Conservation (phyloP, 140 eudicot species). For the Cichorium intybus region DNA sequence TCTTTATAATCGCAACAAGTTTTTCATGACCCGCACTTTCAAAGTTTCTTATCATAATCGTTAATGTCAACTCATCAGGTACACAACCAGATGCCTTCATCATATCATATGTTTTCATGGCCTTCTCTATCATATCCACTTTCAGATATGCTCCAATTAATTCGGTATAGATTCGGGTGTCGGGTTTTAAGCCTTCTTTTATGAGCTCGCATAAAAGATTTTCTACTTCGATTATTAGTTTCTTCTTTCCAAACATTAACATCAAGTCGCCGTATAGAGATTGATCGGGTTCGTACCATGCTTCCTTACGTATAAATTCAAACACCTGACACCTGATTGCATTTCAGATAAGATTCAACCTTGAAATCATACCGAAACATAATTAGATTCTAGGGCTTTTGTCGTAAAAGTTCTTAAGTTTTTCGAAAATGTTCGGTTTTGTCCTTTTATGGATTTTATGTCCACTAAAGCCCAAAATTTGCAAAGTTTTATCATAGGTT, state of each 20-base stretch:
- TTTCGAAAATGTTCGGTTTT: too few relatives aligned
- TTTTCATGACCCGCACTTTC: conserved; percentile 56
- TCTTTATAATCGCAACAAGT: conserved; percentile 51
- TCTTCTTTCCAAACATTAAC: conserved; percentile 61
- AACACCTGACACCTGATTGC: conserved; percentile 61
- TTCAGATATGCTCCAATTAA: conserved; percentile 74
- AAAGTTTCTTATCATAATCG: conserved; percentile 63
- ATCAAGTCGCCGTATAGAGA: conserved; percentile 59
- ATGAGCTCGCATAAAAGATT: conserved; percentile 41
- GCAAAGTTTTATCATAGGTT: too few relatives aligned
- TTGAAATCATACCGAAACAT: conserved; percentile 12
- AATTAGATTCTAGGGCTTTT: background rate
- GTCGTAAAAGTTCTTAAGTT: too few relatives aligned
- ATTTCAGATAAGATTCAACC: conserved; percentile 50
- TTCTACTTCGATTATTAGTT: conserved; percentile 51
- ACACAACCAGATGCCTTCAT: conserved; percentile 68
- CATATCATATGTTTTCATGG: conserved; percentile 60
- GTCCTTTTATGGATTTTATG: too few relatives aligned
- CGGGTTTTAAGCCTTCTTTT: conserved; percentile 65
- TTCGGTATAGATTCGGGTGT: conserved; percentile 66
- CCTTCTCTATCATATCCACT: conserved; percentile 60
- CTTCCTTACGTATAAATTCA: conserved; percentile 55
- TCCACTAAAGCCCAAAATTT: too few relatives aligned
- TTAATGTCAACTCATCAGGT: conserved; percentile 74
- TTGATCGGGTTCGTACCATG: conserved; percentile 67